These are phyloP conservation scores for Chlorokybus atmophyticus DNA, from an alignment of 139 green algal genomes.

Conservation along the genomic window DNA sequence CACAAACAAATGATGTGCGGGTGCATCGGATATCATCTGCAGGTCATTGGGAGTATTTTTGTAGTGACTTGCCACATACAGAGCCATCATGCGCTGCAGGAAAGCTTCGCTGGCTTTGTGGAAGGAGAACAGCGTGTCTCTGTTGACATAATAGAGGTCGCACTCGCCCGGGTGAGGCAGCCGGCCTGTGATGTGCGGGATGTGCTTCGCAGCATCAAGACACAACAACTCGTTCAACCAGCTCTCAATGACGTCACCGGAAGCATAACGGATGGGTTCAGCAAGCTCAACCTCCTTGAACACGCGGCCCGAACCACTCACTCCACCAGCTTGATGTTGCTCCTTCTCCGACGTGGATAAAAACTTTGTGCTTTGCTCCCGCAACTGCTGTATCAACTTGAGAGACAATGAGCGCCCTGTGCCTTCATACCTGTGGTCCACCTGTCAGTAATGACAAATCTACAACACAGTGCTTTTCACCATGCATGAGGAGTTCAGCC, in stretches of 20 bases:
- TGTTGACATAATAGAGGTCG: slow-evolving; percentile 85
- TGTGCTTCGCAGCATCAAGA: slow-evolving; percentile 70
- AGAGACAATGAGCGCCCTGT: slow-evolving; percentile 83
- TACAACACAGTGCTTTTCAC: too few relatives aligned
- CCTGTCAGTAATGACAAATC: too few relatives aligned
- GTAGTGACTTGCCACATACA: slow-evolving; percentile 92
- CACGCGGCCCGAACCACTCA: slow-evolving; percentile 34
- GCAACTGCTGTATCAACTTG: slow-evolving; percentile 89
- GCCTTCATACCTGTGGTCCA: slow-evolving; percentile 82
- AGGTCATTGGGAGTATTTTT: slow-evolving; percentile 98
- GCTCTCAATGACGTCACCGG: slow-evolving; percentile 71
- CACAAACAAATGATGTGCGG: slow-evolving; percentile 92
- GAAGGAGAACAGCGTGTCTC: slow-evolving; percentile 92
- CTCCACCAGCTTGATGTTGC: background rate
- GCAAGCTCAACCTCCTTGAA: slow-evolving; percentile 82
- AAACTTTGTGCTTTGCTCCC: slow-evolving; percentile 29
- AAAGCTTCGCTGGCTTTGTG: slow-evolving; percentile 53
- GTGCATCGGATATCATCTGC: slow-evolving; percentile 84
- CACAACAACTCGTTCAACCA: slow-evolving; percentile 91
- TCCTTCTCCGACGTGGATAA: background rate
- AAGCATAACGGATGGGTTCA: slow-evolving; percentile 85
- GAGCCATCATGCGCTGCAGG: slow-evolving; percentile 65
- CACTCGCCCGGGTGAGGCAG: slow-evolving; percentile 87
- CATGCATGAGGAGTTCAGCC: too few relatives aligned
- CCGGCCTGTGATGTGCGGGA: slow-evolving; percentile 41